phyloP scores from a whole-genome alignment of 441 rosid genomes.

The Populus hybrid region DNA sequence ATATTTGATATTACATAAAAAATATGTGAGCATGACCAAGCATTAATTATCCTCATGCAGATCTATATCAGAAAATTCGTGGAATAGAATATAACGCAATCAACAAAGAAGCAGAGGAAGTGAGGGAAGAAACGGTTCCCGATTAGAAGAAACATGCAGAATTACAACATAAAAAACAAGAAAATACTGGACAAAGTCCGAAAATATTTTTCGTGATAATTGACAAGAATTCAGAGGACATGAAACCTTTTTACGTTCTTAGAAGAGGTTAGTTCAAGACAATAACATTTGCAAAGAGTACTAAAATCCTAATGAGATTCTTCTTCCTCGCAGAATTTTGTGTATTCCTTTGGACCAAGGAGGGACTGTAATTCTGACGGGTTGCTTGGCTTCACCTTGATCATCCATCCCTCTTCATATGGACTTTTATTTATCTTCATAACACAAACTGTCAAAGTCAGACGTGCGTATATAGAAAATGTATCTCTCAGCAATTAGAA shows the following conservation, averaged over 20 bases:
- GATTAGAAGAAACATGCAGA: not conserved
- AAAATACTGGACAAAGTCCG: not conserved
- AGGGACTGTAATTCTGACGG: conserved; percentile 72
- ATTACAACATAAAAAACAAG: not conserved
- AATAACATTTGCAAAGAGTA: not conserved
- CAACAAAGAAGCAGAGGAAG: not conserved
- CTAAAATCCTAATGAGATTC: conserved; percentile 50
- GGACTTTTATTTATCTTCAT: conserved; percentile 82
- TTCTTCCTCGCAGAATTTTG: conserved; percentile 93
- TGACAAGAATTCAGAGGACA: conserved; percentile 2
- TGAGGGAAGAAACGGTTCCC: not conserved
- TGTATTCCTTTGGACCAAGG: conserved; percentile 75
- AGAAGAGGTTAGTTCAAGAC: conserved; percentile 7
- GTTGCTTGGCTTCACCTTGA: conserved; percentile 84
- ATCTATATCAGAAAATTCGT: no score
- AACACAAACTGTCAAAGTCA: not conserved
- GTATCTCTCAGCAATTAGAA: not conserved
- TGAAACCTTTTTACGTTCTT: not conserved
- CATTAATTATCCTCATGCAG: no score
- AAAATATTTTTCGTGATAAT: no score
- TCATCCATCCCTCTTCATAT: conserved; percentile 93
- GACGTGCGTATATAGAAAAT: not conserved
- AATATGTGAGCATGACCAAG: no score
- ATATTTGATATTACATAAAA: no score
- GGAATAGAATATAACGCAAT: no score